Conservation (phyloP, 164 flowering plant species). For the Nelumbo lutea region DNA sequence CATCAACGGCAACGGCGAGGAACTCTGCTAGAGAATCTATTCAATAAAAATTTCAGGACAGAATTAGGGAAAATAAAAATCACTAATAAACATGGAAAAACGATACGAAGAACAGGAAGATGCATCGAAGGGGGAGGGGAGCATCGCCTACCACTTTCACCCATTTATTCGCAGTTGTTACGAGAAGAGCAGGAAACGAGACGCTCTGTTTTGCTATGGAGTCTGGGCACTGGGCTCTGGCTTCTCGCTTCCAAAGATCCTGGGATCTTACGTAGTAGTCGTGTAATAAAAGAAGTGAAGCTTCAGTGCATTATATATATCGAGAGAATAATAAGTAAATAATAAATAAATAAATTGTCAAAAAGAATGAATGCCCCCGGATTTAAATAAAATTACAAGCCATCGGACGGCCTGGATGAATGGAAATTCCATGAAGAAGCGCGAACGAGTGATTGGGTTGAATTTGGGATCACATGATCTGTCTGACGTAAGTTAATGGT, state of each 20-base stretch:
- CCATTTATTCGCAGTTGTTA: constrained; percentile 3
- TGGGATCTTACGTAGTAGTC: too few species aligned
- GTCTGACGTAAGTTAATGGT: too few species aligned
- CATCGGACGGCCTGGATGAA: background rate
- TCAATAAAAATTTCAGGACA: background rate
- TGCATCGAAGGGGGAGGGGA: background rate
- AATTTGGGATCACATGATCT: background rate
- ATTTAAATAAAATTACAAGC: background rate
- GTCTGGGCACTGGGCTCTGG: too few species aligned
- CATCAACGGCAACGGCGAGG: constrained; percentile 66
- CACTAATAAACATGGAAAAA: background rate
- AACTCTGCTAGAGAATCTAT: constrained; percentile 50
- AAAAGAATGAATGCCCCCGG: too few species aligned
- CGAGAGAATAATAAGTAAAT: background rate
- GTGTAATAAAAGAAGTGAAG: too few species aligned
- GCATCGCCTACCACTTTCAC: constrained; percentile 11
- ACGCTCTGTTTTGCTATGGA: too few species aligned
- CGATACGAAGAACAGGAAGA: background rate
- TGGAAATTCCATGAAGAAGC: background rate
- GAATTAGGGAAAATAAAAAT: background rate
- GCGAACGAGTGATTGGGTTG: background rate
- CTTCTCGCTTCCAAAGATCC: too few species aligned
- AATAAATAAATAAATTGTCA: too few species aligned
- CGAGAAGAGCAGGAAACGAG: too few species aligned
- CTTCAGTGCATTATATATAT: background rate